Conservation (phyloP, 2,329 filamentous ascomycete species). For the Pseudocercospora pini-densiflorae region DNA sequence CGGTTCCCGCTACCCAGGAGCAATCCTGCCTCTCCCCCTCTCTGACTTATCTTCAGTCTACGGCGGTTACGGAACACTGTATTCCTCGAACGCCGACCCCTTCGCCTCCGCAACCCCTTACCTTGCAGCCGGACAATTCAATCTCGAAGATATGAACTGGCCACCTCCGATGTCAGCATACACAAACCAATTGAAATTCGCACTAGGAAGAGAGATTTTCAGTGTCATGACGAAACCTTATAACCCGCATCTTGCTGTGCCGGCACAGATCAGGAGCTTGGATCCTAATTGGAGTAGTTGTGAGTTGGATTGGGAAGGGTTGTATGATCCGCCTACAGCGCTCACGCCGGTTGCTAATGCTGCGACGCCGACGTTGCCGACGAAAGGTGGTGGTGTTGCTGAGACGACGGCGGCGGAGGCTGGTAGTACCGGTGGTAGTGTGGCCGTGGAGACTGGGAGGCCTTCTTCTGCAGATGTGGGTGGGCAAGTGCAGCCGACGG, state of each 20-base stretch:
- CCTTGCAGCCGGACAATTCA: neutral
- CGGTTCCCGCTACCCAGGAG: slow-evolving; percentile 25
- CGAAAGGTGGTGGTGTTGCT: neutral
- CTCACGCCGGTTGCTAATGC: slow-evolving; percentile 10
- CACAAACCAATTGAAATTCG: slow-evolving; percentile 5
- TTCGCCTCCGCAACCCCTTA: slow-evolving; percentile 4
- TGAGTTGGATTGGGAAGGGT: slow-evolving; percentile 19
- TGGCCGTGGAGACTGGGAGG: neutral
- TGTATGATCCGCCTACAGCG: slow-evolving; percentile 22
- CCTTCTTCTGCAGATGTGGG: neutral
- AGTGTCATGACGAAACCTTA: neutral
- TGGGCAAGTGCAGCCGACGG: slow-evolving; percentile 1
- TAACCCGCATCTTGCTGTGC: slow-evolving; percentile 13
- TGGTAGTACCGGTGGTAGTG: neutral
- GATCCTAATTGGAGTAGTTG: slow-evolving; percentile 23
- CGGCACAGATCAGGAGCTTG: slow-evolving; percentile 13
- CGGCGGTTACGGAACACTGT: slow-evolving; percentile 1
- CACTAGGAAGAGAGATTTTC: neutral
- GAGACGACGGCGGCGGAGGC: neutral
- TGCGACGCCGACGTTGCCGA: slow-evolving; percentile 8
- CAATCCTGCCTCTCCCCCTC: slow-evolving; percentile 23
- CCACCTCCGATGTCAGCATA: slow-evolving; percentile 10
- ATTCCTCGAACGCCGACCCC: slow-evolving; percentile 14
- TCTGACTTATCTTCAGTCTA: slow-evolving; percentile 19
- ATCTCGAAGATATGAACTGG: slow-evolving; percentile 16